A percentile compares a stretch with the other conserved stretches of the same genome.
phyloP scores from a whole-genome alignment of 768 basidiomycete species.

The Omphalotus guepiniiformis region DNA sequence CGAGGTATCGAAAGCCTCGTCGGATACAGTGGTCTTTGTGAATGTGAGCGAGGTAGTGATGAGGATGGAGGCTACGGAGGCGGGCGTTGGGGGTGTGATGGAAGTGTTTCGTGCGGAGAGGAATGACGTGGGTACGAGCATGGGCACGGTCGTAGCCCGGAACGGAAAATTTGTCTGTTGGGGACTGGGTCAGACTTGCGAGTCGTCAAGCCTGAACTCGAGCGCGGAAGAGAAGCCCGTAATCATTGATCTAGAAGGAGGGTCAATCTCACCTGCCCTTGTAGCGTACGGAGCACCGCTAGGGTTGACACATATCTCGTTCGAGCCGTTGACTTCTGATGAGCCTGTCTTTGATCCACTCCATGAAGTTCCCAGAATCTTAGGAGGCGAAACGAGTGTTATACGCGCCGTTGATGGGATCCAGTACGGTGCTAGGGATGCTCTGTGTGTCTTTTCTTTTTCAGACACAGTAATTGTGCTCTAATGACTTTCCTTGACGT shows the following conservation, averaged over 20 bases:
- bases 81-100: constrained; percentile 12
- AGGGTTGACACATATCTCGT: constrained; percentile 64
- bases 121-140: constrained; percentile 12
- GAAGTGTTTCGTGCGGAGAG: constrained; percentile 18
- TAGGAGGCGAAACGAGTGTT: constrained; percentile 40
- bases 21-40: constrained; percentile 44
- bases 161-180: constrained; percentile 53
- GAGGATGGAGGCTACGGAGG: constrained; percentile 1
- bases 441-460: constrained; percentile 33
- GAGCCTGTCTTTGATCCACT: constrained; percentile 56
- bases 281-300: constrained; percentile 60
- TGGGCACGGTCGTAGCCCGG: constrained; percentile 41
- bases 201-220: constrained; percentile 5
- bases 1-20: constrained; percentile 25
- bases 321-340: constrained; percentile 65
- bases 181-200: constrained; percentile 16
- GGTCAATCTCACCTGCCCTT: constrained; percentile 56
- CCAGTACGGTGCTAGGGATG: constrained; percentile 47
- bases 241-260: constrained; percentile 58
- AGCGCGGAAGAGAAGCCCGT: constrained; percentile 1
- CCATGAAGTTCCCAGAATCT: constrained; percentile 30
- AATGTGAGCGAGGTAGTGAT: constrained; percentile 43
- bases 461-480: constrained; percentile 5
- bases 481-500: too few species aligned
- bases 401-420: constrained; percentile 64